Evolutionary conservation across 257 asterid species (phyloP), one percentile per base, ranked within the genome.

Genomic region (Fraxinus americana): DNA sequence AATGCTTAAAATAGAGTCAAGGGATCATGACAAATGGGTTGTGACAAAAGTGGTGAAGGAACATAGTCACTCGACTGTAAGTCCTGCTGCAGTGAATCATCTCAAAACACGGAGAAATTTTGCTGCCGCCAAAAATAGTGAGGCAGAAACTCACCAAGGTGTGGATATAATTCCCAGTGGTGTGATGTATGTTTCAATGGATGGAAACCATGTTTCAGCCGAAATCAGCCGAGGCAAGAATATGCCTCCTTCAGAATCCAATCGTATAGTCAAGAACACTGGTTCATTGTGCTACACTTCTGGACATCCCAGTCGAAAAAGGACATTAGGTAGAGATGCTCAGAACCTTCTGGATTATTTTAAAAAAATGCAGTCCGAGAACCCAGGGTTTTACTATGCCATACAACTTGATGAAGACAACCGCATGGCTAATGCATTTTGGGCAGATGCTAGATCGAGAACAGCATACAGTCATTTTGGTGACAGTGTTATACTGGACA

Each of bases 371-470:
- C 99, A 92, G 84, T 98, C 97, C 25, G 94, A 90, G 83, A 94
- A 90, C 81, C 97, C 98, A 4, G 98, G 99, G 21, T 94, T 94
- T 82, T 94, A 89, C 78, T 94, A 94, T 82, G 99, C 98, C 50
- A 88, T 94, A 78, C 99, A 94, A 73, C 92, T 94, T 32, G 98
- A 94, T 59, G 97, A 92, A 79, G 97, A 92, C 75, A 91, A 92
- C 82, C 92, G 90, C 72, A 84, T 94, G 92, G 87, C 95, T 71
- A 94, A 91, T 86, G 97, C 88, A 67, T 92, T 94, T 68, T 94
- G 99, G 99, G 91, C 98, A 35, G 98, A 94, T 81, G 84, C 99
- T 43, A 88, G 96, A 85, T 94, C 99, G 54, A 92, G 99, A 83
- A 85, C 89, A 80, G 92, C 97, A 45, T 94, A 91, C 81, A 75